Evolutionary conservation across 2,329 filamentous ascomycete genomes (phyloP).

Genomic region (Aureobasidium sp.): DNA sequence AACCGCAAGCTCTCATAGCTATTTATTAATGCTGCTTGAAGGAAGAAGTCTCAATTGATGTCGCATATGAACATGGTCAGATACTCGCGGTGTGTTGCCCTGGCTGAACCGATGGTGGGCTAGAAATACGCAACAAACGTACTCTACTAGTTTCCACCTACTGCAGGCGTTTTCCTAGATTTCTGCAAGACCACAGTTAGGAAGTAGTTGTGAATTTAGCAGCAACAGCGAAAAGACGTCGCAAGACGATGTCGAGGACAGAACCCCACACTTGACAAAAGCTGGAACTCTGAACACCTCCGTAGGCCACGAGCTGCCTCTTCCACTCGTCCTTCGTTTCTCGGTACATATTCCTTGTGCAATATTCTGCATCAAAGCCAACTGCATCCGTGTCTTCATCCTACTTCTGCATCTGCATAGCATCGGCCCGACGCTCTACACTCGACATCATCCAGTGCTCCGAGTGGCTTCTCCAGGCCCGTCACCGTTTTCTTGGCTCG

Average conservation of each 20-base stretch:
- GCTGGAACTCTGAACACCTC: neutral
- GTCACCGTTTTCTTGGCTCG: slow-evolving; percentile 11
- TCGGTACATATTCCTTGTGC: slow-evolving; percentile 5
- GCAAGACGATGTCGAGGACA: neutral
- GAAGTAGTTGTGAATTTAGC: neutral
- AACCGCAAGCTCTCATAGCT: neutral
- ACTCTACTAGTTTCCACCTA: too few relatives aligned
- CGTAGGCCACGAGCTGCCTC: neutral
- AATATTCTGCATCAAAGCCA: neutral
- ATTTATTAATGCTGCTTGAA: neutral
- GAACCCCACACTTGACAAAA: neutral
- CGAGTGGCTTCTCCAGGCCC: neutral
- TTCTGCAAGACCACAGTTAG: neutral
- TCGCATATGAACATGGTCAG: neutral
- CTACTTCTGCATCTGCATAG: neutral
- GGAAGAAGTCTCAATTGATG: neutral
- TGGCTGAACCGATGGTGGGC: too few relatives aligned
- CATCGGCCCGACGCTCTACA: neutral
- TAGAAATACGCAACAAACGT: too few relatives aligned
- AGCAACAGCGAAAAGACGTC: neutral
- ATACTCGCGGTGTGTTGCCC: neutral
- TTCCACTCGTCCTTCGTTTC: neutral
- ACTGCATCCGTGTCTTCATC: neutral
- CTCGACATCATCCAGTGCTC: neutral
- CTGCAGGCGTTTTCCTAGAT: neutral